Evolutionary conservation across 371 early-diverging fungal genomes (phyloP).

Genomic region (Amoeboaphelidium protococcarum): DNA sequence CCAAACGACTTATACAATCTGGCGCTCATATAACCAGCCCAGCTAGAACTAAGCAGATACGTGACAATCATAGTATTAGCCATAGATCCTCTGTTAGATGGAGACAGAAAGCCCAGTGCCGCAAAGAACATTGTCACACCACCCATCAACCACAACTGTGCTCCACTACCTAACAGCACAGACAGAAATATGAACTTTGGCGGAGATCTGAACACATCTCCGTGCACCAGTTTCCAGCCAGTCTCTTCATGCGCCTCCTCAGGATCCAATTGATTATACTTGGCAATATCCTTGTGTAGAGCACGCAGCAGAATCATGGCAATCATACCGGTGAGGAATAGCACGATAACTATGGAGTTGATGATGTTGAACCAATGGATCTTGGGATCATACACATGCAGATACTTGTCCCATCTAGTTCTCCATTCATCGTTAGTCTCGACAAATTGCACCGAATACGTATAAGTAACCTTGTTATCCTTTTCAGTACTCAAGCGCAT

Average conservation of each 20-base stretch:
- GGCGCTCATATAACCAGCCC: slow-evolving; percentile 65
- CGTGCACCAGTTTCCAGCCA: slow-evolving; percentile 73
- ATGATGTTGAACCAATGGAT: slow-evolving; percentile 56
- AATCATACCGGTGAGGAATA: slow-evolving; percentile 64
- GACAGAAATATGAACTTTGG: slow-evolving; percentile 42
- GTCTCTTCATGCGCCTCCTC: slow-evolving; percentile 66
- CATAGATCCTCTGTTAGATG: slow-evolving; percentile 75
- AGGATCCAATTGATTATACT: slow-evolving; percentile 49
- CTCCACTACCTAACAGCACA: slow-evolving; percentile 67
- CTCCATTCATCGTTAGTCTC: slow-evolving; percentile 27
- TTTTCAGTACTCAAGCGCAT: not conserved
- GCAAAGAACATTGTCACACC: slow-evolving; percentile 49
- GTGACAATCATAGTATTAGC: slow-evolving; percentile 64
- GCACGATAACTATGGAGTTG: slow-evolving; percentile 59
- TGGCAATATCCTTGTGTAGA: slow-evolving; percentile 53
- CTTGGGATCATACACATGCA: slow-evolving; percentile 52
- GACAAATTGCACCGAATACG: not conserved
- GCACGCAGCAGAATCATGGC: slow-evolving; percentile 55
- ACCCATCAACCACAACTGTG: slow-evolving; percentile 65
- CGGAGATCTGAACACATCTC: slow-evolving; percentile 75
- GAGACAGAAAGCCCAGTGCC: slow-evolving; percentile 82
- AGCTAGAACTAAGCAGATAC: slow-evolving; percentile 56
- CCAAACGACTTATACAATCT: slow-evolving; percentile 77
- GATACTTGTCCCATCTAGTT: slow-evolving; percentile 78
- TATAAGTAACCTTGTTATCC: not conserved